Conservation (phyloP, 2,329 filamentous ascomycete genomes). For the Arthrobotrys megalospora region DNA sequence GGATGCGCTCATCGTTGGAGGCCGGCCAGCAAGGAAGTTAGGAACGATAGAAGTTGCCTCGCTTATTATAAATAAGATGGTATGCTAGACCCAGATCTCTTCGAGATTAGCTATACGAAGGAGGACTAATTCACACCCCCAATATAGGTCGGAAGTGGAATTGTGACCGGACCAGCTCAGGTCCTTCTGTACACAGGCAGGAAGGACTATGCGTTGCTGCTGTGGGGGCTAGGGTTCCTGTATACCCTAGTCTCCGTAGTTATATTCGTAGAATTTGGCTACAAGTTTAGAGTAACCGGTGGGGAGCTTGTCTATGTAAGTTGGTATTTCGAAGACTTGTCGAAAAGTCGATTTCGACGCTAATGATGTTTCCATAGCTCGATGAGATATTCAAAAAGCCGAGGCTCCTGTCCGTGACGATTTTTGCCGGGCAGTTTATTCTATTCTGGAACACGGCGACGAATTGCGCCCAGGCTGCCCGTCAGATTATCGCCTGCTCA, state of each 20-base stretch:
- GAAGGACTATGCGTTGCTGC: slow-evolving; percentile 42
- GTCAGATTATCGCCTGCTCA: slow-evolving; percentile 65
- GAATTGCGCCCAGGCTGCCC: slow-evolving; percentile 64
- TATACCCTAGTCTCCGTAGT: slow-evolving; percentile 61
- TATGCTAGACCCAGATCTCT: not conserved
- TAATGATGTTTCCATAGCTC: slow-evolving; percentile 48
- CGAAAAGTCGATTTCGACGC: not conserved
- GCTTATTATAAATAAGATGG: slow-evolving; percentile 52
- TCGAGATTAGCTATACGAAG: not conserved
- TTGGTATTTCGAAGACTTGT: not conserved
- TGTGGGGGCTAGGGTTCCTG: slow-evolving; percentile 45
- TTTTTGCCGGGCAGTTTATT: slow-evolving; percentile 67
- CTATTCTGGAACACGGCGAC: slow-evolving; percentile 67
- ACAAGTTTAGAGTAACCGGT: slow-evolving; percentile 69
- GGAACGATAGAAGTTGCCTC: slow-evolving; percentile 54
- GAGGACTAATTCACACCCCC: not conserved
- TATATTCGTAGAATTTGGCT: slow-evolving; percentile 71
- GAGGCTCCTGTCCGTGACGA: slow-evolving; percentile 66
- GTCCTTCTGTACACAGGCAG: slow-evolving; percentile 42
- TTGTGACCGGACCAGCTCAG: slow-evolving; percentile 48
- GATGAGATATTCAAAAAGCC: slow-evolving; percentile 67
- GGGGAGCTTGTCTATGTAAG: slow-evolving; percentile 69
- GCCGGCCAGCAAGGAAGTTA: slow-evolving; percentile 38
- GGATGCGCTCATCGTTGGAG: slow-evolving; percentile 46
- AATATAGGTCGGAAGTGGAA: slow-evolving; percentile 45